phyloP scores from a whole-genome alignment of 768 basidiomycete genomes.

The Pisolithus albus region DNA sequence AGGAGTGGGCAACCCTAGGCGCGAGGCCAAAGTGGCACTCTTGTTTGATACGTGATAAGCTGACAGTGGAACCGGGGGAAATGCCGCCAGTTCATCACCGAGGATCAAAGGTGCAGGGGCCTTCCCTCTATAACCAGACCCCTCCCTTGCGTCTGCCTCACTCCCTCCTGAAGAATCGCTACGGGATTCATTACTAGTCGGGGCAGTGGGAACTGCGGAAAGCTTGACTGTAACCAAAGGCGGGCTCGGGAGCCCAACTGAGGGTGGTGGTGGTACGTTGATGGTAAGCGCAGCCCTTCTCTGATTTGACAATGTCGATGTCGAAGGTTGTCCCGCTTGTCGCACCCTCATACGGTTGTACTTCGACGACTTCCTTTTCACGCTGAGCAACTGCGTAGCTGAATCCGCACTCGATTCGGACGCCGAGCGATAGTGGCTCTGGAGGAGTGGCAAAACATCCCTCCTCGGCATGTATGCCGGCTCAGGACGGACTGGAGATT shows the following conservation, averaged over 20 bases:
- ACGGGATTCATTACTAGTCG: not conserved
- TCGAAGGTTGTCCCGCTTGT: not conserved
- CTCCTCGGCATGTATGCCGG: constrained; percentile 1
- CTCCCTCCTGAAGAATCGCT: not conserved
- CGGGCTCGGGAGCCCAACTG: not conserved
- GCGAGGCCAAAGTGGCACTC: constrained; percentile 5
- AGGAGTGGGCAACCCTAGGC: constrained; percentile 5
- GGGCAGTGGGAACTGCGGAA: constrained; percentile 1
- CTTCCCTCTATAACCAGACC: constrained; percentile 3
- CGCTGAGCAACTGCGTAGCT: constrained; percentile 6
- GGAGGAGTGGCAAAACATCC: not conserved
- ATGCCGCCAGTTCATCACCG: not conserved
- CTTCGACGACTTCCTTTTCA: constrained; percentile 7
- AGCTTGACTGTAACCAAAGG: constrained; percentile 1
- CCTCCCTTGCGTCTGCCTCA: not conserved
- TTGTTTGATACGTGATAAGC: constrained; percentile 5
- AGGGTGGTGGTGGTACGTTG: not conserved
- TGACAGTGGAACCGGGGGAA: not conserved
- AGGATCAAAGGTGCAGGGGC: constrained; percentile 7
- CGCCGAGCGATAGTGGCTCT: constrained; percentile 6
- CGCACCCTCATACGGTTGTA: constrained; percentile 3
- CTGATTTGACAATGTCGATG: not conserved
- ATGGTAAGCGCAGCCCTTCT: constrained; percentile 3
- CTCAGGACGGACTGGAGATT: constrained; percentile 12
- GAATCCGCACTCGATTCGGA: constrained; percentile 17